These are phyloP conservation scores for Cladosporium sp. DNA, from an alignment of 2,329 filamentous ascomycete genomes.

Conservation along the genomic window DNA sequence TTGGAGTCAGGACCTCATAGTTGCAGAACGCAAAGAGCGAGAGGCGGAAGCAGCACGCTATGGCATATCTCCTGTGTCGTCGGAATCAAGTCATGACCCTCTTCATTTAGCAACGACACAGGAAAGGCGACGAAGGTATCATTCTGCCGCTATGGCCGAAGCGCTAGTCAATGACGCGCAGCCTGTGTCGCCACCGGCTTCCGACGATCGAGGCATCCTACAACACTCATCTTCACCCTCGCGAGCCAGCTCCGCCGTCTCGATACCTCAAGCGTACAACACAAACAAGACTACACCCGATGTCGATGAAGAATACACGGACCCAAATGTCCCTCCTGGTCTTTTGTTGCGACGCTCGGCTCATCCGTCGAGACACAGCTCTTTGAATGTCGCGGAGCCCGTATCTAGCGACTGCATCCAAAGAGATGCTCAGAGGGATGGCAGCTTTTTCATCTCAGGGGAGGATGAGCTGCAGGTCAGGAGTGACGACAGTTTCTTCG, in stretches of 20 bases:
- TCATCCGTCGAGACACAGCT: conserved; percentile 46
- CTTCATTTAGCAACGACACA: conserved; percentile 17
- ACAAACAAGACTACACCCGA: conserved; percentile 24
- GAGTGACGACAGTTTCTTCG: background rate
- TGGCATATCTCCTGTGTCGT: conserved; percentile 23
- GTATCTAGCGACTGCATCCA: too few relatives aligned
- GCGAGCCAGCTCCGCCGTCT: conserved; percentile 14
- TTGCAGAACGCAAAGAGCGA: conserved; percentile 54
- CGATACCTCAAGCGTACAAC: conserved; percentile 15
- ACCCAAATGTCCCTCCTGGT: conserved; percentile 31
- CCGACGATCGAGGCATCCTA: conserved; percentile 21
- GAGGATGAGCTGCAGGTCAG: conserved; percentile 10
- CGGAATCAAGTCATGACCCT: conserved; percentile 25
- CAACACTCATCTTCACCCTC: conserved; percentile 10
- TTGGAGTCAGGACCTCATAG: conserved; percentile 72
- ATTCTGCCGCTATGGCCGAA: conserved; percentile 38
- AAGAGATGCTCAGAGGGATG: background rate
- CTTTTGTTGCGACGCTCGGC: conserved; percentile 31
- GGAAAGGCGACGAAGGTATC: conserved; percentile 38
- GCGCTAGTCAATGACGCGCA: conserved; percentile 39
- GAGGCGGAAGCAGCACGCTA: conserved; percentile 31
- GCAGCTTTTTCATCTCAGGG: background rate
- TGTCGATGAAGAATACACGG: conserved; percentile 28
- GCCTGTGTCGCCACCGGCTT: conserved; percentile 36
- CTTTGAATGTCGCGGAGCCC: conserved; percentile 33